Conservation (phyloP, 371 early-diverging fungal species). For the Lichtheimia corymbifera region DNA sequence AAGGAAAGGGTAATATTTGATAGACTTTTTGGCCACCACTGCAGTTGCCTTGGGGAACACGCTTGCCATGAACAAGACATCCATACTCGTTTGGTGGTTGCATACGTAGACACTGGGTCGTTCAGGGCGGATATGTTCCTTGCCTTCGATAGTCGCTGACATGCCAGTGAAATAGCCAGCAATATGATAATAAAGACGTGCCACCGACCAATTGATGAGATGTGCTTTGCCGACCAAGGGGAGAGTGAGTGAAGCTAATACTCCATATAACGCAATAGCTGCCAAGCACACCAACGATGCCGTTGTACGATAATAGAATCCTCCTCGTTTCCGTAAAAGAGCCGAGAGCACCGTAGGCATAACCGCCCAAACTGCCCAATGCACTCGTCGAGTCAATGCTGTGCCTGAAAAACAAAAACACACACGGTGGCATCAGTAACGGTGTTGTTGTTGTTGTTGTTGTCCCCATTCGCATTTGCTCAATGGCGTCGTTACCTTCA, state of each 20-base stretch:
- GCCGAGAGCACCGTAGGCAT: conserved; percentile 8
- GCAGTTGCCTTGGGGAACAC: conserved; percentile 73
- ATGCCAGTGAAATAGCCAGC: conserved; percentile 58
- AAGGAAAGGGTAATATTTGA: conserved; percentile 82
- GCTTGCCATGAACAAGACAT: conserved; percentile 71
- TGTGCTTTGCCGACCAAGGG: conserved; percentile 46
- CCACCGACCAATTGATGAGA: conserved; percentile 65
- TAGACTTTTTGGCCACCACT: conserved; percentile 79
- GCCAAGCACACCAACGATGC: conserved; percentile 22
- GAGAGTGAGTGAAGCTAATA: conserved; percentile 44
- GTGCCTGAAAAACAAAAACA: conserved; percentile 5
- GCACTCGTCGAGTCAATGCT: conserved; percentile 10
- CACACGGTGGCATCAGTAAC: background rate
- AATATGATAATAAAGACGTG: conserved; percentile 52
- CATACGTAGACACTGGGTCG: conserved; percentile 70
- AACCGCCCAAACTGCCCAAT: conserved; percentile 19
- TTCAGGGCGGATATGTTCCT: conserved; percentile 50
- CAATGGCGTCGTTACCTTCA: background rate
- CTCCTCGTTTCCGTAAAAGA: conserved; percentile 29
- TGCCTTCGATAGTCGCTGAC: conserved; percentile 58
- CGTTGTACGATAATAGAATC: conserved; percentile 32
- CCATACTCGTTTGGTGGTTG: conserved; percentile 90
- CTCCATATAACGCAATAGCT: conserved; percentile 43
- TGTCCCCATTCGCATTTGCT: background rate
- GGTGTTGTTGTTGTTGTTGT: no score